Evolutionary conservation across 2,329 filamentous ascomycete species (phyloP).

Genomic region (Scytalidium sp.): DNA sequence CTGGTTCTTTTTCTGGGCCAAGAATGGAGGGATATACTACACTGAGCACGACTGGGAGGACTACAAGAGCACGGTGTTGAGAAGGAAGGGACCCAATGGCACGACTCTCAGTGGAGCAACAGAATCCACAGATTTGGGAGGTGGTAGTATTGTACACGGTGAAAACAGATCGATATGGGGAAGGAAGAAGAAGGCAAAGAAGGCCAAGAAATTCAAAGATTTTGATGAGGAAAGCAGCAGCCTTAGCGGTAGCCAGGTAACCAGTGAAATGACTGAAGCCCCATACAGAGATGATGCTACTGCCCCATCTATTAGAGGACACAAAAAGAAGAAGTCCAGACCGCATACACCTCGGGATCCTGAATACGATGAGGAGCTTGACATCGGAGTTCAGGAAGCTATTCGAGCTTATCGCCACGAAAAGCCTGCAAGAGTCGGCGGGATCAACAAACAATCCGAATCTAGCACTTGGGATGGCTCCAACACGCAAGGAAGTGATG

Average conservation of each 20-base stretch:
- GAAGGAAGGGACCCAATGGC: slow-evolving; percentile 85
- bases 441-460: slow-evolving; percentile 80
- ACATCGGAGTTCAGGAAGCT: slow-evolving; percentile 62
- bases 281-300: background rate
- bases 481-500: slow-evolving; percentile 47
- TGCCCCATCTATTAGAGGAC: slow-evolving; percentile 1
- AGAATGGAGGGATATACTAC: slow-evolving; percentile 92
- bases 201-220: slow-evolving; percentile 27
- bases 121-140: slow-evolving; percentile 78
- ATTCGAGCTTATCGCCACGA: slow-evolving; percentile 84
- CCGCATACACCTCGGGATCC: background rate
- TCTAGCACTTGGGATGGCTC: slow-evolving; percentile 76
- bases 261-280: slow-evolving; percentile 13
- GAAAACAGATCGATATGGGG: slow-evolving; percentile 44
- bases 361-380: slow-evolving; percentile 34
- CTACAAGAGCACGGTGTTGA: slow-evolving; percentile 91
- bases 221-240: slow-evolving; percentile 23
- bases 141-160: slow-evolving; percentile 77
- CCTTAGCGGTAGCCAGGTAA: slow-evolving; percentile 19
- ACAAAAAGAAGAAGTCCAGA: background rate
- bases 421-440: slow-evolving; percentile 81
- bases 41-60: slow-evolving; percentile 90
- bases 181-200: slow-evolving; percentile 31
- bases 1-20: slow-evolving; percentile 99
- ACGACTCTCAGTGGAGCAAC: slow-evolving; percentile 82